Percentiles rank a stretch among this genome's conserved stretches.
Evolutionary conservation across 2,329 filamentous ascomycete species (phyloP).

Genomic region (Colletotrichum echinochloae): DNA sequence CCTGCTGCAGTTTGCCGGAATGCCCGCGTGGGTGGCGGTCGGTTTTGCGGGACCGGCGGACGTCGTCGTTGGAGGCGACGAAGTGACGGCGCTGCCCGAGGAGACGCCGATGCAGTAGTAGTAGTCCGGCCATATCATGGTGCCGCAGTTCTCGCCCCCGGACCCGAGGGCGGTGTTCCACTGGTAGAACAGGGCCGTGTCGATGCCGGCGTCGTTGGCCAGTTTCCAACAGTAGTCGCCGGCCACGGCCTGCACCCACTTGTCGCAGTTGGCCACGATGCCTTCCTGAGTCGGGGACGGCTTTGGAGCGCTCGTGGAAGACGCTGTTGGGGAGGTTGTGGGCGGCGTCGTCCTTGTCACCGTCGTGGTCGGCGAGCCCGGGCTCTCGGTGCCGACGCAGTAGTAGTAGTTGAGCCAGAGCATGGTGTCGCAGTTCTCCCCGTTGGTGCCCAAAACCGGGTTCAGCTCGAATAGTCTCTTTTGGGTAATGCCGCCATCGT

Average conservation of each 20-base stretch:
- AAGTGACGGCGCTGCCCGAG: too few species aligned
- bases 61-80: too few species aligned
- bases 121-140: neutral
- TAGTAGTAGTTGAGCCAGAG: neutral
- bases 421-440: neutral
- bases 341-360: too few species aligned
- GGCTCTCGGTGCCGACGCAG: neutral
- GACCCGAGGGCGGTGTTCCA: neutral
- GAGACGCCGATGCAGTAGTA: neutral
- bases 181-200: neutral
- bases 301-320: neutral
- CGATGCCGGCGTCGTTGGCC: neutral
- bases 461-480: neutral
- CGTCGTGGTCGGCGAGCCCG: too few species aligned
- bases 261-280: neutral
- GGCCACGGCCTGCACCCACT: neutral
- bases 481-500: neutral
- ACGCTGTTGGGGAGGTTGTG: neutral
- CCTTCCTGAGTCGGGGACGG: too few species aligned
- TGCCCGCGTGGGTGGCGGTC: too few species aligned
- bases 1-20: conserved; percentile 10
- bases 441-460: neutral
- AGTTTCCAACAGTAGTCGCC: neutral
- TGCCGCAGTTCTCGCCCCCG: neutral
- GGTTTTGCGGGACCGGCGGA: too few species aligned